Evolutionary conservation across 2,329 filamentous ascomycete genomes (phyloP).

Genomic region (Claviceps sp.): DNA sequence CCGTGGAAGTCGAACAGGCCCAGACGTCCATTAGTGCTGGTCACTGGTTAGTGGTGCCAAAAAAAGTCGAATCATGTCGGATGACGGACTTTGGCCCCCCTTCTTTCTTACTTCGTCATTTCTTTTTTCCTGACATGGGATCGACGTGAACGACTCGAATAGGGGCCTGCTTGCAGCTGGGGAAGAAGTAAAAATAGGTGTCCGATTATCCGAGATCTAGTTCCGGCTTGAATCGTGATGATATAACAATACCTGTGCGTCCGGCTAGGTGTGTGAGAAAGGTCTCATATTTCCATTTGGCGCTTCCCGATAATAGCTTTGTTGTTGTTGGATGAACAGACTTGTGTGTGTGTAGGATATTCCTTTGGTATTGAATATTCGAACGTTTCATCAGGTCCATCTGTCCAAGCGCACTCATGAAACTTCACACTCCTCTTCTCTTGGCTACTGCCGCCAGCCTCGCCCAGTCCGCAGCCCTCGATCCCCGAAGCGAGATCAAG

Average conservation of each 20-base stretch:
- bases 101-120: background rate
- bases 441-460: background rate
- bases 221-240: background rate
- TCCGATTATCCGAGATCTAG: background rate
- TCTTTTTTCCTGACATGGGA: background rate
- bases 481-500: background rate
- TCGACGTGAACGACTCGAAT: background rate
- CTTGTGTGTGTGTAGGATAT: background rate
- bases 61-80: background rate
- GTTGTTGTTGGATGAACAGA: background rate
- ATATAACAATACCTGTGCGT: background rate
- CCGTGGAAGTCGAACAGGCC: background rate
- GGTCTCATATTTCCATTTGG: background rate
- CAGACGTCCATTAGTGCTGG: background rate
- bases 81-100: background rate
- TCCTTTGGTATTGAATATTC: background rate
- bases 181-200: background rate
- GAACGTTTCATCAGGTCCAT: too few species aligned
- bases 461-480: background rate
- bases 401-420: background rate
- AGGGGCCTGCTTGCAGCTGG: background rate
- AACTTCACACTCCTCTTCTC: background rate
- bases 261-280: background rate
- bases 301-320: background rate
- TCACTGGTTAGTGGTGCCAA: background rate